These are phyloP conservation scores for Blakeslea trispora DNA, from an alignment of 371 early-diverging fungal genomes.

Conservation along the genomic window DNA sequence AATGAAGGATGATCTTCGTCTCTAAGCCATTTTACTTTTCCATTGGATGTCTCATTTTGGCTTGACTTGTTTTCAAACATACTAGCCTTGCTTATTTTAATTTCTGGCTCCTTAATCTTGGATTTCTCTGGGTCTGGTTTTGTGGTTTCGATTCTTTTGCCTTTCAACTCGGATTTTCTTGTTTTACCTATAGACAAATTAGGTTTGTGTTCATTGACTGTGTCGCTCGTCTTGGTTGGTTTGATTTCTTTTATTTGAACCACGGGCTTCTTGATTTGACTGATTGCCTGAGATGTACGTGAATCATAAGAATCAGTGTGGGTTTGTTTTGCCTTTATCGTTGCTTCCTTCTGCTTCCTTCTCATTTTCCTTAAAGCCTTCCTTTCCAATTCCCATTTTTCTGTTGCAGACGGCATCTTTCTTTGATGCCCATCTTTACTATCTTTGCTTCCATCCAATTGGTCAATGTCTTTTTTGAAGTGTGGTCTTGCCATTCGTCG, in stretches of 20 bases:
- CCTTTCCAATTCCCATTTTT: constrained; percentile 14
- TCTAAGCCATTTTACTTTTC: background rate
- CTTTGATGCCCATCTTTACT: background rate
- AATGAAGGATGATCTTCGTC: background rate
- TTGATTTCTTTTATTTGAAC: too few relatives aligned
- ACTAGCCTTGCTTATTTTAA: too few relatives aligned
- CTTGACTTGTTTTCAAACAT: too few relatives aligned
- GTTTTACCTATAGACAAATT: too few relatives aligned
- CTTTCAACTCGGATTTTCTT: too few relatives aligned
- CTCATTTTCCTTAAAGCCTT: constrained; percentile 7
- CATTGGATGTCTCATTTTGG: too few relatives aligned
- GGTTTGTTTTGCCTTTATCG: background rate
- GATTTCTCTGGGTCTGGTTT: too few relatives aligned
- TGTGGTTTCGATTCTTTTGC: too few relatives aligned
- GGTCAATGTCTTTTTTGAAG: constrained; percentile 32
- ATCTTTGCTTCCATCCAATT: constrained; percentile 58
- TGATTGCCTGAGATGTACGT: background rate
- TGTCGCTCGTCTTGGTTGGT: too few relatives aligned
- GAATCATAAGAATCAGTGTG: background rate
- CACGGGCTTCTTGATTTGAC: background rate
- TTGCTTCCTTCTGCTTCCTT: constrained; percentile 4
- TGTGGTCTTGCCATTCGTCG: constrained; percentile 1
- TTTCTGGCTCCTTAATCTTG: too few relatives aligned
- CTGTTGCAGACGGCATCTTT: constrained; percentile 1
- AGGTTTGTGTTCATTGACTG: too few relatives aligned